Evolutionary conservation across 2,329 filamentous ascomycete genomes (phyloP), one percentile per base, ranked within the genome.

Genomic region (Aspergillus alliaceus): DNA sequence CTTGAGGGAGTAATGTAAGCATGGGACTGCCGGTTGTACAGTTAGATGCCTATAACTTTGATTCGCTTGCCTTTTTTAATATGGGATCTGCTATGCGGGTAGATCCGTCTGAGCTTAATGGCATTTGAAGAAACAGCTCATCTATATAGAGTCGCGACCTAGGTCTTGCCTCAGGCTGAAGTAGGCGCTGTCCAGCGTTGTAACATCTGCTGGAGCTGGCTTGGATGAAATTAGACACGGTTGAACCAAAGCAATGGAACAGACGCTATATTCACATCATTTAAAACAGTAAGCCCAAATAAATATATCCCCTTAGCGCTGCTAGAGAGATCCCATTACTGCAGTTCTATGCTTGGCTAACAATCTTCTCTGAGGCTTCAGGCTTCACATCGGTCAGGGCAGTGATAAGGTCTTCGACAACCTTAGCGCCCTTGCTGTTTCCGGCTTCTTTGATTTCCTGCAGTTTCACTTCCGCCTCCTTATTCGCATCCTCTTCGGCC

Each of bases 371-470:
- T 31, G 84, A 85, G 34, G 84, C 82, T 62, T 90, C 83, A 14
- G 93, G 90, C 76, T 91, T 87, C 62, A 93, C 89, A 62, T 93
- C 87, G 65, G 91, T 88, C 35, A 97, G 91, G n/a, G 90, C 91
- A 63, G 85, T 84, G 65, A 98, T 84, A 64, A 99, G 80, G 71
- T 96, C 89, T 65, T 90, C 85, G 52, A 97, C 83, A 18, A 99
- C 93, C 73, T 89, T 84, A 64, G 84, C 83, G 71, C 92, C 90
- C 63, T 86, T 86, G 82, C 92, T 90, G 76, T 89, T 85, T 60
- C 93, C 93, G 32, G 91, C 86, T 54, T 82, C 83, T 74, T 90
- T 84, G 74, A 98, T 98, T 75, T 90, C 87, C 75, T 87, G 84
- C 68, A 98, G 87, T 78, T 96, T 88, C 68, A 76, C 82, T 60